Evolutionary conservation across 2,329 filamentous ascomycete genomes (phyloP), one percentile per base, ranked within the genome.

Genomic region (Neofusicoccum sp.): DNA sequence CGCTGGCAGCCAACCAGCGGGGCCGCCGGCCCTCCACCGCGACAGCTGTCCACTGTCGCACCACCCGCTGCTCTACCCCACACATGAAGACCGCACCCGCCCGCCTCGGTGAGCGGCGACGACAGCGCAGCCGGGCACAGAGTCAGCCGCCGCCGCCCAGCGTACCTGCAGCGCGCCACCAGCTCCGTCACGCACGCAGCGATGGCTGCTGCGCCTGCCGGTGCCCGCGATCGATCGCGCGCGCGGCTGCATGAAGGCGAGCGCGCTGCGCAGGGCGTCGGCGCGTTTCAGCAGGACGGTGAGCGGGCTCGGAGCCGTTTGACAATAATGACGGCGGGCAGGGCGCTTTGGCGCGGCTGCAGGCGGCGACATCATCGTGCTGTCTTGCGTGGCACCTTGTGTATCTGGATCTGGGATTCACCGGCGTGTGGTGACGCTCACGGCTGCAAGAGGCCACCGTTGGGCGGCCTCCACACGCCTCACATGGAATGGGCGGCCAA

Each of bases 281-380:
- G 54, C 44, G 36, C 39, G 56, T 61, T 61, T 56, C 52, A 56
- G 52, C 52, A 33, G 45, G 54, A 58, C 54, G 54, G 54, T 58
- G 54, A 58, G 58, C 58, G 45, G 58, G 58, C 58, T 45, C 47
- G 47, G 39, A 11, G 36, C 56, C 47, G 59, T 54, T 61, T 45
- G 59, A 61, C 59, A 61, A 44, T 34, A 61, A 61, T 52, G 48
- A 61, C 59, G 43, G 54, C 36, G 31, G 11, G 11, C 31, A 22
- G 29, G 54, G 41, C 54, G 54, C 54, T 45, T 41, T 58, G 54
- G 54, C 39, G 22, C 41, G 28, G 56, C 34, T 49, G 56, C 56
- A 49, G 59, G 47, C 59, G 59, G 59, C 59, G 29, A 61, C 59
- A 61, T 61, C 59, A 61, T 61, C 44, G 47, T 52, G 59, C 47